These are phyloP conservation scores for Meyerozyma carpophila DNA, from an alignment of 1,139 yeast genomes.

Conservation along the genomic window DNA sequence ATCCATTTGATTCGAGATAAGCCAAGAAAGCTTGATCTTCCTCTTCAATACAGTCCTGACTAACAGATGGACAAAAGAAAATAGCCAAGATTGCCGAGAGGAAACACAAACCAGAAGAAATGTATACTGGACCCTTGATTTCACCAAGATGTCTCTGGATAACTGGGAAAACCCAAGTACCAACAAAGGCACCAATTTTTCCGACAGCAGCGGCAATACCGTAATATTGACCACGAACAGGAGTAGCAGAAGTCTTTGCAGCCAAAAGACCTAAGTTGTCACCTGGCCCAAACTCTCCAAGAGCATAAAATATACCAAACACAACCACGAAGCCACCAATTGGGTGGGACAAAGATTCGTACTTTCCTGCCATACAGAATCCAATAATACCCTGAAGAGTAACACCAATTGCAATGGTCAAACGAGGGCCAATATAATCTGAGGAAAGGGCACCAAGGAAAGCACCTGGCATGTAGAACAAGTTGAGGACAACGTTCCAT, in stretches of 20 bases:
- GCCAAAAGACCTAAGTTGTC: slow-evolving; percentile 86
- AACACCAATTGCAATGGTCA: slow-evolving; percentile 68
- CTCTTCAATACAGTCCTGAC: slow-evolving; percentile 72
- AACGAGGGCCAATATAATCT: slow-evolving; percentile 87
- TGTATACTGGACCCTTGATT: slow-evolving; percentile 73
- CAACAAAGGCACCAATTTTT: slow-evolving; percentile 88
- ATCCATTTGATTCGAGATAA: slow-evolving; percentile 57
- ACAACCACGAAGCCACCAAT: slow-evolving; percentile 79
- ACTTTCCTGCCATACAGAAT: slow-evolving; percentile 76
- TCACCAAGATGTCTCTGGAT: slow-evolving; percentile 46
- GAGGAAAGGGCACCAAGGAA: slow-evolving; percentile 74
- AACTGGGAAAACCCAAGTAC: slow-evolving; percentile 82
- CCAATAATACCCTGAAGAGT: slow-evolving; percentile 73
- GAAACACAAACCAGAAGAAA: slow-evolving; percentile 71
- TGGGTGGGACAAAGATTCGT: slow-evolving; percentile 49
- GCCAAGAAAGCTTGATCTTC: slow-evolving; percentile 71
- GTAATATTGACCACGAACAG: slow-evolving; percentile 86
- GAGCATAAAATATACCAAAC: slow-evolving; percentile 77
- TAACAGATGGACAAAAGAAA: slow-evolving; percentile 73
- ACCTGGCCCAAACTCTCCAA: slow-evolving; percentile 96
- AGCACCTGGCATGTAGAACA: slow-evolving; percentile 88
- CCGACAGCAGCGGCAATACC: slow-evolving; percentile 90
- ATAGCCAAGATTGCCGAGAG: slow-evolving; percentile 66
- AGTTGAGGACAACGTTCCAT: slow-evolving; percentile 85
- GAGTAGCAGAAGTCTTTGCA: slow-evolving; percentile 79